Evolutionary conservation across 495 filamentous ascomycete species (phyloP), one percentile per base, ranked within the genome.

Genomic region (Lasiosphaeris hirsuta): DNA sequence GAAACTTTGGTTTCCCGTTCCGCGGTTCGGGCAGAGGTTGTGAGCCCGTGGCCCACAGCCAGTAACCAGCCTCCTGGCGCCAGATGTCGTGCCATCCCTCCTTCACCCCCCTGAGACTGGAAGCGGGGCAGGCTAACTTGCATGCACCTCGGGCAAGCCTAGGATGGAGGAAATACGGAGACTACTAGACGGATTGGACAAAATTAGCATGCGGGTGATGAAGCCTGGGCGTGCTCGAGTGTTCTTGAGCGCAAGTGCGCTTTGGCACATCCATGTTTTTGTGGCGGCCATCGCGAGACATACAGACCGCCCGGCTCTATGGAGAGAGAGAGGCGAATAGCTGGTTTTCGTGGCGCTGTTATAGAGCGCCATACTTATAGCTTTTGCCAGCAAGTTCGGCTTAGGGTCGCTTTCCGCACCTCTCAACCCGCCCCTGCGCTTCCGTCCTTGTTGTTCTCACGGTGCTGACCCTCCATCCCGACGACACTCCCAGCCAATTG

Each of bases 381-480:
- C 58, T 49, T 61, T 55, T 53, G 46, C 51, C 65, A 56, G 57
- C 51, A 60, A 51, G 55, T 40, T 36, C 53, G 61, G 39, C 55
- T 46, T 51, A 38, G 23, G 23, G 23, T 30, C 23, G 23, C 56
- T 64, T 47, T 53, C 57, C 56, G 19, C 57, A 54, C 44, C 35
- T 41, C 44, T 36, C 51, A 57, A 30, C 30, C 44, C 43, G 37
- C 37, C 43, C 57, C 57, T 43, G 52, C 52, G 44, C 44, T 42
- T 14, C 30, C 42, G 23, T 30, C 47, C 47, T 50, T 35, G 47
- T 23, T 39, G 19, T 23, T 41, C 10, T 34, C 38, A 42, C 37
- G 30, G 41, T 37, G 36, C 54, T 38, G 10, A 56, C 30, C 41
- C 34, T 30, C 36, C 15, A 33, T 15, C 7, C 14, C 42, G 23